These are phyloP conservation scores for Adansonia gregorii DNA, from an alignment of 441 rosid species.

Conservation along the genomic window DNA sequence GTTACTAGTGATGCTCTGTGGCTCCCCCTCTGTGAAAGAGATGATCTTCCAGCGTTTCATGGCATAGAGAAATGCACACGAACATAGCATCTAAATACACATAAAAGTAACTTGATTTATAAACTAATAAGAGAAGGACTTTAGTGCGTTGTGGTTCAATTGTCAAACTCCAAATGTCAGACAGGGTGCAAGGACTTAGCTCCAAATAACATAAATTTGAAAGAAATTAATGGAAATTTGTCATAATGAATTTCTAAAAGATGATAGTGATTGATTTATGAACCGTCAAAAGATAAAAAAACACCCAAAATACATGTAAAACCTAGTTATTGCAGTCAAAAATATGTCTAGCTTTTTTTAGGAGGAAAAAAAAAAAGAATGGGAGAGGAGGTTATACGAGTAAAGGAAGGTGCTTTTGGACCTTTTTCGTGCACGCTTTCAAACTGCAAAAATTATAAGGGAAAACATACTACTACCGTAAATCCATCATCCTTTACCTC, in stretches of 20 bases:
- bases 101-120: background rate
- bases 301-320: conserved; percentile 17
- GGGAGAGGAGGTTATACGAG: background rate
- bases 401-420: conserved; percentile 6
- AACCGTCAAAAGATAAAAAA: conserved; percentile 5
- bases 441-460: background rate
- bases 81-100: conserved; percentile 49
- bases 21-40: conserved; percentile 47
- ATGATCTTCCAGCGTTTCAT: conserved; percentile 54
- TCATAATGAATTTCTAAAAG: background rate
- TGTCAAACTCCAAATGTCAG: conserved; percentile 14
- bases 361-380: background rate
- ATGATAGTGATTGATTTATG: background rate
- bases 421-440: background rate
- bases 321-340: background rate
- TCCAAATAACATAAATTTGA: conserved; percentile 4
- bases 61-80: conserved; percentile 58
- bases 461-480: background rate
- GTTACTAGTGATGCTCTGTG: conserved; percentile 29
- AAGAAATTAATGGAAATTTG: background rate
- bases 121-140: conserved; percentile 6
- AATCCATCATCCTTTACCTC: background rate
- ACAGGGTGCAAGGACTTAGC: background rate
- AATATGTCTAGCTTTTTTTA: background rate
- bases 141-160: background rate